Evolutionary conservation across 2,329 filamentous ascomycete genomes (phyloP).

Genomic region (Fusarium sp.): DNA sequence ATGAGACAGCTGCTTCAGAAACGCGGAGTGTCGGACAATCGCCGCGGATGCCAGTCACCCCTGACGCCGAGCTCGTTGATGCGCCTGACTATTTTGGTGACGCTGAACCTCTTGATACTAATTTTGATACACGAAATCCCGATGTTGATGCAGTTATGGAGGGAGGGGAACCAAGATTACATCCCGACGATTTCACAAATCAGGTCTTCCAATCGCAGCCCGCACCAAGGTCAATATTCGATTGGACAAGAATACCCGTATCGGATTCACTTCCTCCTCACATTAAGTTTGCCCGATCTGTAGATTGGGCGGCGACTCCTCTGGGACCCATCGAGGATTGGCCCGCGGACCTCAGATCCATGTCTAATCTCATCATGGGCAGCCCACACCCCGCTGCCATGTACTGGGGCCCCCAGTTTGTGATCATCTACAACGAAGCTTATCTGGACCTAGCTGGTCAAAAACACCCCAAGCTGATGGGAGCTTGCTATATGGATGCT

Average conservation of each 20-base stretch:
- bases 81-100: conserved; percentile 59
- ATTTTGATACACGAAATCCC: conserved; percentile 16
- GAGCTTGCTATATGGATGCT: conserved; percentile 73
- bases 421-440: conserved; percentile 79
- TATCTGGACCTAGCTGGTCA: conserved; percentile 78
- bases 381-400: conserved; percentile 79
- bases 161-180: conserved; percentile 44
- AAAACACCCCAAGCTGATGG: conserved; percentile 83
- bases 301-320: conserved; percentile 79
- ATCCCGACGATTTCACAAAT: conserved; percentile 58
- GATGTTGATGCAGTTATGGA: conserved; percentile 45
- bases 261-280: conserved; percentile 74
- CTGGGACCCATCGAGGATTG: conserved; percentile 82
- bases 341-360: conserved; percentile 76
- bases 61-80: conserved; percentile 48
- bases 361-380: conserved; percentile 86
- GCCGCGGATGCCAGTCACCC: conserved; percentile 52
- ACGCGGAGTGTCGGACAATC: conserved; percentile 53
- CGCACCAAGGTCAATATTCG: conserved; percentile 68
- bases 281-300: conserved; percentile 76
- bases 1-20: conserved; percentile 50
- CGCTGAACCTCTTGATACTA: conserved; percentile 31
- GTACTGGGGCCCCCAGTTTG: conserved; percentile 80
- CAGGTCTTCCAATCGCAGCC: conserved; percentile 54
- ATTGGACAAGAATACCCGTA: conserved; percentile 81